Evolutionary conservation across 139 green algal species (phyloP).

Genomic region (Asterochloris sp.): DNA sequence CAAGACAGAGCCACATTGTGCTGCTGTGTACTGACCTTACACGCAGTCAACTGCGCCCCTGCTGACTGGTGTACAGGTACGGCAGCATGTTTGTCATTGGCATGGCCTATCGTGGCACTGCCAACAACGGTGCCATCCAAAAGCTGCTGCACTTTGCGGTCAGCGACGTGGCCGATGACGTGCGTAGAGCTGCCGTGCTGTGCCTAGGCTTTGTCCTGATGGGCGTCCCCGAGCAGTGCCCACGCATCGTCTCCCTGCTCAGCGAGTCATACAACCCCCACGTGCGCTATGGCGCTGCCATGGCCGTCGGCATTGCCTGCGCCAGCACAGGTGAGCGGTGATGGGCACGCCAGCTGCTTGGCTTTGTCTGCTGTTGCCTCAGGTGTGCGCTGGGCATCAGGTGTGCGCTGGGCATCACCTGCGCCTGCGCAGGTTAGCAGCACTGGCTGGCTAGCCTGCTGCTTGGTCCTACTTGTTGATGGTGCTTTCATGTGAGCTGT

Average conservation of each 20-base stretch:
- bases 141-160: constrained; percentile 97
- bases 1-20: too few species aligned
- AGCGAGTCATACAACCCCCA: constrained; percentile 97
- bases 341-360: too few species aligned
- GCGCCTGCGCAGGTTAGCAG: too few species aligned
- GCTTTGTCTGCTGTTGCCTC: too few species aligned
- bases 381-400: too few species aligned
- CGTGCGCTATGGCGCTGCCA: constrained; percentile 72
- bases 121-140: constrained; percentile 92
- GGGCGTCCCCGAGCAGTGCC: constrained; percentile 73
- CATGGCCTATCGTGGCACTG: constrained; percentile 93
- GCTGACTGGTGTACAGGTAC: constrained; percentile 49
- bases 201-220: constrained; percentile 95
- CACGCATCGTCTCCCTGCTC: constrained; percentile 89
- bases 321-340: constrained; percentile 64
- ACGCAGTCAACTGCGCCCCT: too few species aligned
- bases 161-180: constrained; percentile 93
- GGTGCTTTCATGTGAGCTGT: too few species aligned
- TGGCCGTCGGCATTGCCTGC: constrained; percentile 94
- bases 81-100: constrained; percentile 92
- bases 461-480: too few species aligned
- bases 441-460: too few species aligned
- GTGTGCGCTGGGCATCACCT: too few species aligned
- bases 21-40: too few species aligned
- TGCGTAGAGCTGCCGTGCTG: constrained; percentile 85